Evolutionary conservation across 345 rosid genomes (phyloP), one percentile per base, ranked within the genome.

Genomic region (Aethionema arabicum): DNA sequence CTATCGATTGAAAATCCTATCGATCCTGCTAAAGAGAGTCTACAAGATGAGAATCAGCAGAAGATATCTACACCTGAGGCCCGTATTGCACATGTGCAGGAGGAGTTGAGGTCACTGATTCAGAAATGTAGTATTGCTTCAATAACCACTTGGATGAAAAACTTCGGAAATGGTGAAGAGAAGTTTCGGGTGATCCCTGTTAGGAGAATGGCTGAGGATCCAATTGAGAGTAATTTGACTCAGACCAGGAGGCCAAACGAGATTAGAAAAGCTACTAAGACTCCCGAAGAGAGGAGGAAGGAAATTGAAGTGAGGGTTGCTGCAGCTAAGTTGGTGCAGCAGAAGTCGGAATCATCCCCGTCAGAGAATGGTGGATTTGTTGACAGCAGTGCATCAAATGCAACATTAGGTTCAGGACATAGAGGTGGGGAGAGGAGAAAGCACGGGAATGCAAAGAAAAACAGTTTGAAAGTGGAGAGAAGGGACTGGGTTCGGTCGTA

Each of bases 301-400:
- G 99, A 87, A 86, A 81, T 90, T 72, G 99, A 93, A 77, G 99
- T 93, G 54, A 78, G 86, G 77, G 97, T 93, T 32, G 95, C 96
- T 45, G 97, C 99, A 10, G 92, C 88, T 31, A 80, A 86, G 70
- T 68, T 90, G 65, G 35, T 84, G 79, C 99, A 90, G 84, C 96
- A 87, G 82, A 88, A 82, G 66, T 72, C 90, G 3, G 96, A 87
- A 63, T 53, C 67, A 9, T 63, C 78, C 12, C 58, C 45, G 57
- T 52, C 65, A 30, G 77, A 67, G 32, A 61, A 21, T 29, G 83
- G 72, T 46, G 84, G 70, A 47, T 79, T 69, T 71, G 76, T 69
- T 69, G 66, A 45, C 52, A 83, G 76, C 29, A 78, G 74, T 63
- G 88, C 78, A 45, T 63, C 72, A 40, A 88, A 82, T 73, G 54